Evolutionary conservation across 345 rosid species (phyloP), one percentile per base, ranked within the genome.

Genomic region (Lepidium didymum): DNA sequence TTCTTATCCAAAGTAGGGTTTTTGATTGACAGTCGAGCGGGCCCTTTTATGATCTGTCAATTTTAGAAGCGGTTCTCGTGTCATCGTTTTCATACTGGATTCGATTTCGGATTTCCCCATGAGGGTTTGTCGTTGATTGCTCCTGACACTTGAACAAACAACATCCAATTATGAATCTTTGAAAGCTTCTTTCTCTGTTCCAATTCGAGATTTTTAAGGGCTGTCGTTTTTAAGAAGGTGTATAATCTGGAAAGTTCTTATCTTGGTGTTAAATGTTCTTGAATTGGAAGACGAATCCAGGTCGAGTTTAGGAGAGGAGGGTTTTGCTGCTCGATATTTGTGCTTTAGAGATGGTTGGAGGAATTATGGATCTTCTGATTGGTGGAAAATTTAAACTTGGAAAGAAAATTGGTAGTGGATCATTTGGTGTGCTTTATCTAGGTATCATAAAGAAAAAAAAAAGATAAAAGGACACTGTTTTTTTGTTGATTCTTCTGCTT

Each of bases 371-470:
- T 64, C 85, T 76, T 61, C 75, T 77, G 38, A 79, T 86, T 58
- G 89, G 86, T 75, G 83, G 81, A 29, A 88, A 79, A 78, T 88
- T 86, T 75, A 88, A 82, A 78, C 84, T 88, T 44, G 91, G 89
- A 10, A 82, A 86, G 65, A 88, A 88, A 84, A 88, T 88, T 76
- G 95, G 95, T 33, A 83, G 91, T 80, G 95, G 95, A 25, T 88
- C 95, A 31, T 88, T 88, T 46, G 95, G 95, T 40, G 89, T 84
- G 66, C 95, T 88, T 23, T 88, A 81, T 86, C 57, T 88, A 49
- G 95, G 95, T 87, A 76, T 43, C 36, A 14, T 29, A 29, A 29
- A 27, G 14, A 5, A 3, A 33, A 3, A 16, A 0, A 27, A 27
- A 6, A 27, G 3, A 31, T n/a, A n/a, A n/a, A n/a, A 12, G 3